Evolutionary conservation across 352 stramenopile genomes (phyloP).

Genomic region (Peronospora tabacina): DNA sequence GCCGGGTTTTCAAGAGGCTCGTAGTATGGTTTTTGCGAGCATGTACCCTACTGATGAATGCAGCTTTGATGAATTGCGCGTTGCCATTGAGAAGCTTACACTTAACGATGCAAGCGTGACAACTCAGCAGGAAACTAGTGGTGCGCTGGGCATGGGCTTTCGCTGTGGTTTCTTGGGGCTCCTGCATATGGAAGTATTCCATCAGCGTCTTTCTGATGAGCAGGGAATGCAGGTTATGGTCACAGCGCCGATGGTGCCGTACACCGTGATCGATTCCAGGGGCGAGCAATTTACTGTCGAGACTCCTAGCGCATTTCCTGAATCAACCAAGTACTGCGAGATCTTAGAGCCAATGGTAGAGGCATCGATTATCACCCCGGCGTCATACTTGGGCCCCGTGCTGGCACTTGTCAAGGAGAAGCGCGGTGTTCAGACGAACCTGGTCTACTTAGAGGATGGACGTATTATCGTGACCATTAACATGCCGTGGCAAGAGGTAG

Average conservation of each 20-base stretch:
- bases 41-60: constrained; percentile 96
- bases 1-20: constrained; percentile 74
- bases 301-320: constrained; percentile 68
- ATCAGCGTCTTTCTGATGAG: constrained; percentile 96
- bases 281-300: constrained; percentile 43
- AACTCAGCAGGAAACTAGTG: constrained; percentile 93
- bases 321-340: constrained; percentile 82
- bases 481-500: constrained; percentile 98
- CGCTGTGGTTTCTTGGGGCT: constrained; percentile 96
- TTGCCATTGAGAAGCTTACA: constrained; percentile 92
- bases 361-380: constrained; percentile 93
- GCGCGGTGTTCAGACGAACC: constrained; percentile 86
- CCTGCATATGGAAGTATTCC: constrained; percentile 98
- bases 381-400: constrained; percentile 92
- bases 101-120: constrained; percentile 96
- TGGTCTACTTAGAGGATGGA: constrained; percentile 92
- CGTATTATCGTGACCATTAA: constrained; percentile 91
- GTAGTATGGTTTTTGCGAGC: constrained; percentile 97
- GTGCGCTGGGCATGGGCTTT: constrained; percentile 92
- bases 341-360: constrained; percentile 95
- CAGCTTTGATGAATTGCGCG: constrained; percentile 94
- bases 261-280: constrained; percentile 80
- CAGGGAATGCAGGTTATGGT: constrained; percentile 96
- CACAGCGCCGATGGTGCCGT: constrained; percentile 97
- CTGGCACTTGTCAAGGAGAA: constrained; percentile 91